Evolutionary conservation across 208 protist species (phyloP), one percentile per base, ranked within the genome.

Genomic region (Endotrypanum monterogeii): DNA sequence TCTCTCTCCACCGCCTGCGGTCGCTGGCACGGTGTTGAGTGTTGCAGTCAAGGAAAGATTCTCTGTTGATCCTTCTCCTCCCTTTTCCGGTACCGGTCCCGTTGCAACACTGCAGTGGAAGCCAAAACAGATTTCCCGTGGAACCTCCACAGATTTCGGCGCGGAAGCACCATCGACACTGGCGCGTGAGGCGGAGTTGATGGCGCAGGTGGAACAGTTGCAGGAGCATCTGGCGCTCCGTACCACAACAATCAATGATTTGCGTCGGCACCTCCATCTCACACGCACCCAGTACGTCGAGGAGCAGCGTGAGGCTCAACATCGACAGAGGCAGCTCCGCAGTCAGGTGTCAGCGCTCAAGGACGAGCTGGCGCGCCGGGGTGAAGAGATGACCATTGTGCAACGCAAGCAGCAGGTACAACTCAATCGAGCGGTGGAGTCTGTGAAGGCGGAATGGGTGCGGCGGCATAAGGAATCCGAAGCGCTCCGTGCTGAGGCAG

Each of bases 351-450:
- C 73, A 12, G 91, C 91, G 14, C 78, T 96, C 39, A 93, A 94
- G 78, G 91, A 91, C 66, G 91, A 96, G 84, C 79, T 96, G 48
- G 80, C 76, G 11, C 85, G 91, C 2, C 84, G 87, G n/a, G 71
- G 76, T 20, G 74, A 90, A 55, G 90, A 94, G 77, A 67, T 79
- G 7, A 58, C 58, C 7, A 76, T 91, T 25, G 50, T 92, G 66
- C 65, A 84, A 51, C 75, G 80, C 6, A 87, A 86, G 72, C 69
- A 81, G 60, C 81, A 71, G 62, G 80, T 55, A n/a, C 76, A 80
- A 71, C 76, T 80, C 20, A 80, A 80, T 48, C 60, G 56, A 7
- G 69, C 76, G 18, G 76, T 80, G 2, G 76, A 76, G 20, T 65
- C 70, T 5, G 76, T 80, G 23, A 71, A 67, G 16, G 55, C 44